Conservation (phyloP, 2,329 filamentous ascomycete genomes). For the Lecanicillium sp. region DNA sequence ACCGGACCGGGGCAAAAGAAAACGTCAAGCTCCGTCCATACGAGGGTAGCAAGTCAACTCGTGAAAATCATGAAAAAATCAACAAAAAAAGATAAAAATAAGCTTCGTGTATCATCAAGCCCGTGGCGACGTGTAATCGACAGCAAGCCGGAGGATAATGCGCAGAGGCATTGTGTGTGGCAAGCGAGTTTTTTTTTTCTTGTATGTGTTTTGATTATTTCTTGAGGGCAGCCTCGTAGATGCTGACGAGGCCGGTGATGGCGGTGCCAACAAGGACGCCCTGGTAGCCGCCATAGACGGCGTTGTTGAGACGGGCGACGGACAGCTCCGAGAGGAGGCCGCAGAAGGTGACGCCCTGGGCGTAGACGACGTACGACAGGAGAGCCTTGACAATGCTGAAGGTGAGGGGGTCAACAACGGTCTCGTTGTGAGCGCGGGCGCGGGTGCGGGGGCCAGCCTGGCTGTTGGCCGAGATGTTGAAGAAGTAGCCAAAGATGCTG, state of each 20-base stretch:
- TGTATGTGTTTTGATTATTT: conserved; percentile 43
- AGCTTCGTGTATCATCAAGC: conserved; percentile 9
- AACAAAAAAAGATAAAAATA: not conserved
- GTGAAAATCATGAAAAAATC: not conserved
- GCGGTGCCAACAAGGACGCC: conserved; percentile 62
- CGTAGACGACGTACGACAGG: conserved; percentile 74
- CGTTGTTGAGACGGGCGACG: conserved; percentile 56
- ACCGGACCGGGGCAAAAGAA: not conserved
- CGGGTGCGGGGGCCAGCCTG: conserved; percentile 32
- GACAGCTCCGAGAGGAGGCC: conserved; percentile 55
- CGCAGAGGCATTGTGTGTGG: not conserved
- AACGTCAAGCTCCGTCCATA: not conserved
- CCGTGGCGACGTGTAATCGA: not conserved
- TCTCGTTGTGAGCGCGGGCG: conserved; percentile 35
- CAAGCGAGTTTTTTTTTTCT: not conserved
- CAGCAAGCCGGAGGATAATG: not conserved
- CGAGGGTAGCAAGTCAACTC: not conserved
- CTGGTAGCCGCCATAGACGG: conserved; percentile 66
- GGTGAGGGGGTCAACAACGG: conserved; percentile 71
- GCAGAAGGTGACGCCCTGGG: conserved; percentile 55
- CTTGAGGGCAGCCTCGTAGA: conserved; percentile 73
- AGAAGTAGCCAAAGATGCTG: conserved; percentile 72
- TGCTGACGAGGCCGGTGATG: conserved; percentile 60
- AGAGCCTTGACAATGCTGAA: conserved; percentile 88
- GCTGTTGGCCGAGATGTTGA: conserved; percentile 67